These are phyloP conservation scores for Bassia scoparia DNA, from an alignment of 148 eudicot genomes.

Conservation along the genomic window DNA sequence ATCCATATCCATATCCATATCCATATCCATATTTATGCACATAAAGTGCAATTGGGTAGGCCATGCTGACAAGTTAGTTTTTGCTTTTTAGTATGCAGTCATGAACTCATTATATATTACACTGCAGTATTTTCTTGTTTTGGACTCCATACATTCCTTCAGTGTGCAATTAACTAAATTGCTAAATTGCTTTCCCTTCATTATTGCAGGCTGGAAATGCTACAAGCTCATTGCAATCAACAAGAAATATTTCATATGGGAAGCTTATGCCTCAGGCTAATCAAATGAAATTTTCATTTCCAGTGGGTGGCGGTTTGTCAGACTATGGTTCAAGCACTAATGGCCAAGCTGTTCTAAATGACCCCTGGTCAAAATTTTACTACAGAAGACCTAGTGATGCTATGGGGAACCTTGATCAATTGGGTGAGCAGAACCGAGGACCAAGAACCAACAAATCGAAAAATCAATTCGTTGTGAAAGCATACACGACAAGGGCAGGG, in stretches of 20 bases:
- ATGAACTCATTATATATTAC: neutral
- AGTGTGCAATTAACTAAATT: neutral
- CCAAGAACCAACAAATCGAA: slow-evolving; percentile 62
- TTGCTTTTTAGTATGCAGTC: too few relatives aligned
- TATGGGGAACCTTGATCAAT: slow-evolving; percentile 43
- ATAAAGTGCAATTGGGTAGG: too few relatives aligned
- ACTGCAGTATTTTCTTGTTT: neutral
- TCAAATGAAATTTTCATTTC: slow-evolving; percentile 41
- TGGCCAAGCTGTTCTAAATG: slow-evolving; percentile 37
- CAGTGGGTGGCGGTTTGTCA: slow-evolving; percentile 47
- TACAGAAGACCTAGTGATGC: slow-evolving; percentile 39
- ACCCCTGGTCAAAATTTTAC: slow-evolving; percentile 45
- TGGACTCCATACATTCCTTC: neutral
- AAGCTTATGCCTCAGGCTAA: slow-evolving; percentile 43
- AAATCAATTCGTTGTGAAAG: slow-evolving; percentile 64
- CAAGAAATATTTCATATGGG: slow-evolving; percentile 37
- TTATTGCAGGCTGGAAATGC: slow-evolving; percentile 48
- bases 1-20: too few relatives aligned
- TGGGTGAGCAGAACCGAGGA: slow-evolving; percentile 61
- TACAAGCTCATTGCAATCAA: slow-evolving; percentile 29
- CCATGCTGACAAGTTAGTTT: too few relatives aligned
- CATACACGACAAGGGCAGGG: slow-evolving; percentile 73
- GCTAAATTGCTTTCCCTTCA: neutral
- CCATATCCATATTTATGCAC: neutral
- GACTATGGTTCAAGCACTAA: slow-evolving; percentile 42